A percentile compares a stretch with the other conserved stretches of the same genome.
Conservation (phyloP, 192 early-diverging fungal species). For the Chytriomyces hyalinus region DNA sequence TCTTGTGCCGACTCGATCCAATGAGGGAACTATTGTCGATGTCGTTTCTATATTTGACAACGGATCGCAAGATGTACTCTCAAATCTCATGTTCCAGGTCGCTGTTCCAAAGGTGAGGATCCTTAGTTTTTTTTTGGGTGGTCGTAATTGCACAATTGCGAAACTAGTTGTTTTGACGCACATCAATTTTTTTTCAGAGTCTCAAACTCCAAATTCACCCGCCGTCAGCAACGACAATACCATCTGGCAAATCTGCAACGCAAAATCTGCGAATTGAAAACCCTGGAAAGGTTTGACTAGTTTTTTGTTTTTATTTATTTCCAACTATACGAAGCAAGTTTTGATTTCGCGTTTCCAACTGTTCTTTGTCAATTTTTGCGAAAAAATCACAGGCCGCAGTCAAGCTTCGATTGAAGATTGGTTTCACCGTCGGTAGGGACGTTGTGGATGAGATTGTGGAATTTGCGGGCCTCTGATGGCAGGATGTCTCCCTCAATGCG, state of each 20-base stretch:
- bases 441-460: conserved; percentile 55
- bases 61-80: conserved; percentile 58
- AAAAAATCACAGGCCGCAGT: conserved; percentile 32
- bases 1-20: conserved; percentile 68
- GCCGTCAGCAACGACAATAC: conserved; percentile 69
- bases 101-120: conserved; percentile 83
- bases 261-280: conserved; percentile 88
- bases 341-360: not conserved
- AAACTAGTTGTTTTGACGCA: conserved; percentile 2
- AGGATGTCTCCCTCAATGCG: not conserved
- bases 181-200: conserved; percentile 44
- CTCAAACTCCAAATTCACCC: conserved; percentile 85
- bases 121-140: not conserved
- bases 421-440: conserved; percentile 32
- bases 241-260: conserved; percentile 64
- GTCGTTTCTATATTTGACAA: conserved; percentile 75
- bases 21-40: conserved; percentile 59
- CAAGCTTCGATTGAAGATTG: conserved; percentile 52
- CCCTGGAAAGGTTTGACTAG: conserved; percentile 58
- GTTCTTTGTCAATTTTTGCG: not conserved
- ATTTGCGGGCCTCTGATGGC: conserved; percentile 43
- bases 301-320: conserved; percentile 4
- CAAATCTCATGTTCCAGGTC: conserved; percentile 80
- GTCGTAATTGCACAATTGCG: too few species aligned
- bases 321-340: not conserved